A percentile compares a stretch with the other conserved stretches of the same genome.
phyloP scores from a whole-genome alignment of 1,139 yeast genomes.

The Protomyces lactucae-debilis region DNA sequence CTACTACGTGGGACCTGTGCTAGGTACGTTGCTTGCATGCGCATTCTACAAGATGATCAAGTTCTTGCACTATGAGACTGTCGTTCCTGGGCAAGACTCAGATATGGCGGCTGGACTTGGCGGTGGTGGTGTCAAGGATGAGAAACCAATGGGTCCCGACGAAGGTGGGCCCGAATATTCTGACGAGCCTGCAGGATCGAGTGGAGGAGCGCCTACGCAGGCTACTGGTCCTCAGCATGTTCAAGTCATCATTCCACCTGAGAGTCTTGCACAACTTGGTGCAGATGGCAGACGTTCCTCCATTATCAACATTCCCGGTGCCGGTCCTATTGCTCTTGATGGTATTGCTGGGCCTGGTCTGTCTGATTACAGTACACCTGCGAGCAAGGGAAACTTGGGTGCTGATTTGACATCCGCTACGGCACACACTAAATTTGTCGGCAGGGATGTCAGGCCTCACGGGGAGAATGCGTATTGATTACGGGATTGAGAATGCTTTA shows the following conservation, averaged over 20 bases:
- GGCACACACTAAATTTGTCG: not conserved
- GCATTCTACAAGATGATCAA: constrained; percentile 19
- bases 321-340: not conserved
- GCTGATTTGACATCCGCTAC: not conserved
- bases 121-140: not conserved
- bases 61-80: constrained; percentile 15
- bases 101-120: constrained; percentile 2
- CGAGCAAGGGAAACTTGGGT: constrained; percentile 1
- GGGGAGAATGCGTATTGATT: not conserved
- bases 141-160: not conserved
- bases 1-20: constrained; percentile 57
- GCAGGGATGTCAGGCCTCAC: not conserved
- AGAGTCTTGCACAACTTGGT: not conserved
- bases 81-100: constrained; percentile 19
- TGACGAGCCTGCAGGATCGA: not conserved
- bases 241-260: not conserved
- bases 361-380: constrained; percentile 5
- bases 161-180: not conserved
- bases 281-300: not conserved
- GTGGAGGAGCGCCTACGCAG: not conserved
- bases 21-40: constrained; percentile 27
- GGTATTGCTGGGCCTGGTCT: constrained; percentile 19
- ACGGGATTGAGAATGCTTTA: too few species aligned
- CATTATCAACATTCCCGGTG: not conserved
- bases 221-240: not conserved